Evolutionary conservation across 176 grass and related monocot genomes (phyloP).

Genomic region (Avena eriantha): DNA sequence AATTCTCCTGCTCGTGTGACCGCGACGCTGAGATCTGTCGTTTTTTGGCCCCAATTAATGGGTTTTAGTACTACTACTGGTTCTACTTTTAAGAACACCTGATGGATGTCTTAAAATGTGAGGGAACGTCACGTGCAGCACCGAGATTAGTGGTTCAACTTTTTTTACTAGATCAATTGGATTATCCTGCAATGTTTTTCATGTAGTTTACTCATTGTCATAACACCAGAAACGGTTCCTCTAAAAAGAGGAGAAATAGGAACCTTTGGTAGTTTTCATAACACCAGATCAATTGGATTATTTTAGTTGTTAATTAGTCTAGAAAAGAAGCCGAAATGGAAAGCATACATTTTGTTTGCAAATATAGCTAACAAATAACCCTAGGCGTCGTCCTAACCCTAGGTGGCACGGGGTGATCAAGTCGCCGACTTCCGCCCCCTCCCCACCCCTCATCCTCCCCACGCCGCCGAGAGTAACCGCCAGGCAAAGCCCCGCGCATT

Average conservation of each 20-base stretch:
- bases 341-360: not conserved
- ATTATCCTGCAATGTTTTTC: not conserved
- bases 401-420: too few species aligned
- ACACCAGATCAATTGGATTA: too few species aligned
- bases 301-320: too few species aligned
- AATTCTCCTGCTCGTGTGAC: conserved; percentile 20
- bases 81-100: conserved; percentile 2
- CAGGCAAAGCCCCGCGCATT: too few species aligned
- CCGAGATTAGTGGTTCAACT: not conserved
- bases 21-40: not conserved
- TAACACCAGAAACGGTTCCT: not conserved
- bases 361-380: not conserved
- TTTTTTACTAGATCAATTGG: not conserved
- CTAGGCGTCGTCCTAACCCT: too few species aligned
- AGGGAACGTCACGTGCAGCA: not conserved
- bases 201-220: not conserved
- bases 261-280: too few species aligned
- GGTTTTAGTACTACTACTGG: not conserved
- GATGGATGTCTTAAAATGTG: too few species aligned
- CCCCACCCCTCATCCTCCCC: too few species aligned
- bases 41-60: not conserved
- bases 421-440: too few species aligned
- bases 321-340: not conserved
- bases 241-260: too few species aligned
- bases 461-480: too few species aligned